Evolutionary conservation across 2,329 filamentous ascomycete species (phyloP).

Genomic region (Trichoderma cornu-damae): DNA sequence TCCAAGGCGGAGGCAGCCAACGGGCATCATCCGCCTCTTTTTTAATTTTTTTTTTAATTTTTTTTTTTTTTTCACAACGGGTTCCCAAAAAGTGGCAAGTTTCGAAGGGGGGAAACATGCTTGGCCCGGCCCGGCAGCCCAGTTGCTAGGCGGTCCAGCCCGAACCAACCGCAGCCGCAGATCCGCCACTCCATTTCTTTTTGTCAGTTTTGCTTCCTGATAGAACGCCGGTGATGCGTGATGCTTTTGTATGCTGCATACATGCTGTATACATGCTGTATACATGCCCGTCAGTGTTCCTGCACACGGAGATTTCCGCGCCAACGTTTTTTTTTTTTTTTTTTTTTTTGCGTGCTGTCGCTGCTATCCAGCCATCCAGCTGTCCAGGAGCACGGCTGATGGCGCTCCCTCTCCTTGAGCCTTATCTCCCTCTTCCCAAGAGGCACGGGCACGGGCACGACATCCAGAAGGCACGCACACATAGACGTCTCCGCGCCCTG

Average conservation of each 20-base stretch:
- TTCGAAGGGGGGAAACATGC: background rate
- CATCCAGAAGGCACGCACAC: background rate
- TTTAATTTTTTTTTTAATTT: no score
- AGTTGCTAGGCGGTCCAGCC: no score
- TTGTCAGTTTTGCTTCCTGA: background rate
- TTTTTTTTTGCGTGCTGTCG: no score
- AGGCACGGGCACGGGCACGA: background rate
- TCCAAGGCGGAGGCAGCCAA: slow-evolving; percentile 12
- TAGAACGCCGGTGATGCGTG: background rate
- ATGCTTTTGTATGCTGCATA: no score
- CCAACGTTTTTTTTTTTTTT: no score
- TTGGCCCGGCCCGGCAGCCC: background rate
- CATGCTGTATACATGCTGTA: no score
- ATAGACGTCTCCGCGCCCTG: background rate
- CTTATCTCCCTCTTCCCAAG: no score
- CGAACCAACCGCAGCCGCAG: background rate
- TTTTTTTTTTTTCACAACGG: background rate
- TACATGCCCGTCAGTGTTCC: no score
- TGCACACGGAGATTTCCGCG: background rate
- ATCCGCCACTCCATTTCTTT: background rate
- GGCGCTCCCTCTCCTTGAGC: background rate
- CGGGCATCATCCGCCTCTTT: background rate
- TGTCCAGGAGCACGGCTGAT: background rate
- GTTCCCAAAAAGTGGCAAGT: no score
- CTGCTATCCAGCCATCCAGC: background rate